Conservation (phyloP, 2,329 filamentous ascomycete genomes). For the Arthrocladium fulminans region DNA sequence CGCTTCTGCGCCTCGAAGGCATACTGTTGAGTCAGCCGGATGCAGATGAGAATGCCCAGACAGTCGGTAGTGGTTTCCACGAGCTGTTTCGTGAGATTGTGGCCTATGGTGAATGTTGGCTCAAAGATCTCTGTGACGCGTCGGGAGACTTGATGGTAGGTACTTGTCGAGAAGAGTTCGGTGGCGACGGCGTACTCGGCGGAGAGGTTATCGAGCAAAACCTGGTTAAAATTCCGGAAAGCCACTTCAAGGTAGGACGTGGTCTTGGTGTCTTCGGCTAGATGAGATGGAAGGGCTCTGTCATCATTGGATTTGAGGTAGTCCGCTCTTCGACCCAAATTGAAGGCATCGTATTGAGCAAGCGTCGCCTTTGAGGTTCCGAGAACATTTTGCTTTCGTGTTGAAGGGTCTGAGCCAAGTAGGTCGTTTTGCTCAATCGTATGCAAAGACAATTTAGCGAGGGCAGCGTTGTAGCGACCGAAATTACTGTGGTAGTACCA, state of each 20-base stretch:
- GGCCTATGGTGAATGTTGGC: slow-evolving; percentile 77
- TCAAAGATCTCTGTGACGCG: slow-evolving; percentile 85
- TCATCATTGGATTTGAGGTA: slow-evolving; percentile 65
- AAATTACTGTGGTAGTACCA: slow-evolving; percentile 98
- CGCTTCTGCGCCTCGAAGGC: slow-evolving; percentile 89
- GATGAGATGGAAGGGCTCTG: slow-evolving; percentile 71
- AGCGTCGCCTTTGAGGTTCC: slow-evolving; percentile 31
- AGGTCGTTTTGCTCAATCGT: slow-evolving; percentile 73
- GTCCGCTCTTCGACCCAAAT: slow-evolving; percentile 76
- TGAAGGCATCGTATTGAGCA: slow-evolving; percentile 69
- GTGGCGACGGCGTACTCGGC: slow-evolving; percentile 92
- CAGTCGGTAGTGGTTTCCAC: slow-evolving; percentile 72
- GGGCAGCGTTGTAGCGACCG: slow-evolving; percentile 70
- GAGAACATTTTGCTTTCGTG: slow-evolving; percentile 47
- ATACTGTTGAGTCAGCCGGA: slow-evolving; percentile 84
- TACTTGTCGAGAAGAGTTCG: slow-evolving; percentile 72
- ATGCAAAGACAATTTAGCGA: slow-evolving; percentile 79
- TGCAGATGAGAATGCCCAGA: slow-evolving; percentile 79
- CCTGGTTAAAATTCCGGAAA: slow-evolving; percentile 91
- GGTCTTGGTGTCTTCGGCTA: slow-evolving; percentile 81
- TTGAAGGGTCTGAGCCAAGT: slow-evolving; percentile 66
- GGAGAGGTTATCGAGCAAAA: slow-evolving; percentile 84
- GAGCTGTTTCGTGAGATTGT: slow-evolving; percentile 64
- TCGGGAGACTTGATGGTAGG: slow-evolving; percentile 64
- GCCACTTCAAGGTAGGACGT: slow-evolving; percentile 82